Percentiles rank a stretch among this genome's conserved stretches.
These are phyloP conservation scores for Sclerotinia minor DNA, from an alignment of 2,329 filamentous ascomycete species.

Conservation along the genomic window DNA sequence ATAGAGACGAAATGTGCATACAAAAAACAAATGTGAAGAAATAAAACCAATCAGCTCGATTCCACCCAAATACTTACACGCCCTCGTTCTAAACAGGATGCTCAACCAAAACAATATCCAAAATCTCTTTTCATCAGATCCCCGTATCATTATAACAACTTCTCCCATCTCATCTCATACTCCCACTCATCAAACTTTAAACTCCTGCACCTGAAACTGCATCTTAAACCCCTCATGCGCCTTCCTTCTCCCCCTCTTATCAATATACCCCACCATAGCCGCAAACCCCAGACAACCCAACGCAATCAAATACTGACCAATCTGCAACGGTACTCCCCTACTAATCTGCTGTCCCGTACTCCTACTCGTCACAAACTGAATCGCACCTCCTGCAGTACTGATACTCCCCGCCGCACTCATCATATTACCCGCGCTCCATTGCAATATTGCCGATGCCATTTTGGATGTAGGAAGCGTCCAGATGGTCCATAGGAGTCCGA, in stretches of 20 bases:
- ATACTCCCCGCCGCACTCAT: conserved; percentile 6
- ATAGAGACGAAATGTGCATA: background rate
- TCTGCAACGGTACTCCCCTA: conserved; percentile 7
- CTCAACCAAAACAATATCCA: background rate
- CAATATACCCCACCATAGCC: conserved; percentile 13
- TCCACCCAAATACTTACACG: no score
- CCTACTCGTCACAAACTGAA: conserved; percentile 7
- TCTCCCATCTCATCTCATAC: background rate
- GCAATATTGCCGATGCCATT: background rate
- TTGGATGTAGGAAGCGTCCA: background rate
- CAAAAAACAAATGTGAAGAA: background rate
- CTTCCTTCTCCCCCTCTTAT: conserved; percentile 16
- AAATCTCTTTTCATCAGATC: no score
- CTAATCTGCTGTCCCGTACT: conserved; percentile 6
- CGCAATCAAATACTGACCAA: conserved; percentile 6
- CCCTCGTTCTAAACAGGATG: background rate
- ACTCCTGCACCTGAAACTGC: conserved; percentile 6
- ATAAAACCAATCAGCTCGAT: background rate
- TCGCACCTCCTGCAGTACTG: background rate
- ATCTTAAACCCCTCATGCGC: conserved; percentile 10
- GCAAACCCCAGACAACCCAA: conserved; percentile 8
- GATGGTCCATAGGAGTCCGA: conserved; percentile 5
- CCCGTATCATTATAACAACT: background rate
- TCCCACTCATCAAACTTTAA: background rate
- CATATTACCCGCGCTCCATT: conserved; percentile 9